Evolutionary conservation across 1,139 yeast species (phyloP).

Genomic region (Kodamaea sp.): DNA sequence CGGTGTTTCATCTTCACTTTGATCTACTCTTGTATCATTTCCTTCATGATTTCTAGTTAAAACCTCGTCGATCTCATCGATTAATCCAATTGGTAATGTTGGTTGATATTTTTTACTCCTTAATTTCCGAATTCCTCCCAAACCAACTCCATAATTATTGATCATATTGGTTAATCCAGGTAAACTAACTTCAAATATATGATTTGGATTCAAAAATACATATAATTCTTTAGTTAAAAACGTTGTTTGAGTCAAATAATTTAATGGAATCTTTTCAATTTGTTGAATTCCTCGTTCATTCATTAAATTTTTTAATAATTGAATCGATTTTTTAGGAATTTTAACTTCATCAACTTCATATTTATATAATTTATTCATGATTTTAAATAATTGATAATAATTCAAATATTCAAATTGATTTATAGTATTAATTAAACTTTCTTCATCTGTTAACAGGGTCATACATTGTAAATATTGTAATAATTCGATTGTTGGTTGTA

Average conservation of each 20-base stretch:
- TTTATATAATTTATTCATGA: conserved; percentile 65
- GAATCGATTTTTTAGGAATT: conserved; percentile 46
- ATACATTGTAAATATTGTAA: conserved; percentile 90
- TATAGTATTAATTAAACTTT: conserved; percentile 54
- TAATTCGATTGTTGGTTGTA: conserved; percentile 73
- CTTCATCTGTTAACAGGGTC: conserved; percentile 56
- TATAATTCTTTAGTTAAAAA: conserved; percentile 40
- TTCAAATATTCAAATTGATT: conserved; percentile 58
- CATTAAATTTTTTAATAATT: conserved; percentile 30
- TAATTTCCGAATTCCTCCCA: conserved; percentile 48
- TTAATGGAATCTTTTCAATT: conserved; percentile 29
- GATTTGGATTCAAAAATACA: conserved; percentile 47
- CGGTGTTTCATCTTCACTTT: conserved; percentile 14
- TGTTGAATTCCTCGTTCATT: conserved; percentile 41
- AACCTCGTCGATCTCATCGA: conserved; percentile 64
- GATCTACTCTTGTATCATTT: conserved; percentile 23
- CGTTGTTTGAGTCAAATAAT: conserved; percentile 43
- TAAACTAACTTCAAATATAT: conserved; percentile 48
- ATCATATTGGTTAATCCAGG: conserved; percentile 61
- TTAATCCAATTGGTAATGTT: conserved; percentile 51
- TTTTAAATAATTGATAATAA: conserved; percentile 66
- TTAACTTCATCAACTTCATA: conserved; percentile 79
- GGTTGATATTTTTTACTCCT: conserved; percentile 57
- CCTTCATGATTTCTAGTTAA: conserved; percentile 30
- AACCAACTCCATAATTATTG: conserved; percentile 58